phyloP scores from a whole-genome alignment of 805 yeast species.

The Zygosaccharomyces kombuchaensis region DNA sequence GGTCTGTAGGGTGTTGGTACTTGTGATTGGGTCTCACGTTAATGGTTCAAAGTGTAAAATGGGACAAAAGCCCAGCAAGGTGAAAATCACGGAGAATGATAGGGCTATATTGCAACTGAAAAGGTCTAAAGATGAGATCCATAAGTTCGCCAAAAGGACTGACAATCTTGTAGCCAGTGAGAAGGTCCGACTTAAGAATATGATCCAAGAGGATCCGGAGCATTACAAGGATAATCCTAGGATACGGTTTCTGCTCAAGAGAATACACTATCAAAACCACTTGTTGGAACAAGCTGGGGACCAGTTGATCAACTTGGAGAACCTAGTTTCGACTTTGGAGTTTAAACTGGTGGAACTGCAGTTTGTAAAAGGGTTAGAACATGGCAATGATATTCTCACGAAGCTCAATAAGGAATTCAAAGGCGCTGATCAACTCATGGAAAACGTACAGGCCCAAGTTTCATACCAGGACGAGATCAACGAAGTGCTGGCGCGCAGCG shows the following conservation, averaged over 20 bases:
- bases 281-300: constrained; percentile 65
- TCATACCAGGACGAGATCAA: constrained; percentile 73
- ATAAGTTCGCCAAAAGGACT: constrained; percentile 58
- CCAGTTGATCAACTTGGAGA: constrained; percentile 77
- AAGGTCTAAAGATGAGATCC: constrained; percentile 79
- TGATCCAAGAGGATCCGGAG: constrained; percentile 33
- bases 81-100: constrained; percentile 77
- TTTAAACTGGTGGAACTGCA: constrained; percentile 86
- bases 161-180: constrained; percentile 57
- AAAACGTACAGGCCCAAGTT: constrained; percentile 77
- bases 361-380: constrained; percentile 70
- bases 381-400: constrained; percentile 74
- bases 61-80: constrained; percentile 42
- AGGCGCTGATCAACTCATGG: constrained; percentile 76
- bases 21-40: not conserved
- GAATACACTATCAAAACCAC: constrained; percentile 77
- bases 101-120: constrained; percentile 82
- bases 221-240: constrained; percentile 60
- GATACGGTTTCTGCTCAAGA: constrained; percentile 53
- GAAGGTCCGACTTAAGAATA: constrained; percentile 34
- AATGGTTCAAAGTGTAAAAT: constrained; percentile 15
- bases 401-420: constrained; percentile 75
- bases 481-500: constrained; percentile 42
- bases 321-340: constrained; percentile 74
- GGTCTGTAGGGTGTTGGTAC: not conserved